A percentile compares a stretch with the other conserved stretches of the same genome.
Evolutionary conservation across 805 yeast species (phyloP).

Genomic region (Sugiyamaella floridensis): DNA sequence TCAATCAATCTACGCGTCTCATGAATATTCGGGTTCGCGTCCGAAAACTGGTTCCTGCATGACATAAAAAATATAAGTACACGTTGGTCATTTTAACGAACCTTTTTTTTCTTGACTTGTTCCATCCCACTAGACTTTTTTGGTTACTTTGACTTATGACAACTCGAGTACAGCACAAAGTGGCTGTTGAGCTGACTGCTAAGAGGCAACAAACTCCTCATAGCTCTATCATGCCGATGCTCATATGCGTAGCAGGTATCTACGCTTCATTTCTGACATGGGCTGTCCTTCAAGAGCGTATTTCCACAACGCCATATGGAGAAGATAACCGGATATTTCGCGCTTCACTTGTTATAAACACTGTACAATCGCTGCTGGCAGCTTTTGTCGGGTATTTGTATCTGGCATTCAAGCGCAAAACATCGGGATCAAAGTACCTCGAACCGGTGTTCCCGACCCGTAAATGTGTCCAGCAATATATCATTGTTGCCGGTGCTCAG

Average conservation of each 20-base stretch:
- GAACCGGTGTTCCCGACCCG: conserved; percentile 26
- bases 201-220: neutral
- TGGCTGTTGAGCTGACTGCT: neutral
- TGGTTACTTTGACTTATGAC: neutral
- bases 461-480: conserved; percentile 33
- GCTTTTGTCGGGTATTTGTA: conserved; percentile 59
- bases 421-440: neutral
- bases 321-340: conserved; percentile 48
- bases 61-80: neutral
- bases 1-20: too few relatives aligned
- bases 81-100: neutral
- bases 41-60: neutral
- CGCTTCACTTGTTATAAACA: conserved; percentile 72
- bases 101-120: neutral
- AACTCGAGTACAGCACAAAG: neutral
- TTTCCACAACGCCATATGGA: conserved; percentile 71
- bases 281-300: conserved; percentile 88
- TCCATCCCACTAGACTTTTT: too few relatives aligned
- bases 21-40: neutral
- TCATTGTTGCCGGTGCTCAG: conserved; percentile 62
- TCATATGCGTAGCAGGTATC: conserved; percentile 51
- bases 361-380: conserved; percentile 69
- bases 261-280: conserved; percentile 83
- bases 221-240: conserved; percentile 8
- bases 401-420: conserved; percentile 31